phyloP scores from a whole-genome alignment of 495 filamentous ascomycete genomes.

The Letharia lupina region DNA sequence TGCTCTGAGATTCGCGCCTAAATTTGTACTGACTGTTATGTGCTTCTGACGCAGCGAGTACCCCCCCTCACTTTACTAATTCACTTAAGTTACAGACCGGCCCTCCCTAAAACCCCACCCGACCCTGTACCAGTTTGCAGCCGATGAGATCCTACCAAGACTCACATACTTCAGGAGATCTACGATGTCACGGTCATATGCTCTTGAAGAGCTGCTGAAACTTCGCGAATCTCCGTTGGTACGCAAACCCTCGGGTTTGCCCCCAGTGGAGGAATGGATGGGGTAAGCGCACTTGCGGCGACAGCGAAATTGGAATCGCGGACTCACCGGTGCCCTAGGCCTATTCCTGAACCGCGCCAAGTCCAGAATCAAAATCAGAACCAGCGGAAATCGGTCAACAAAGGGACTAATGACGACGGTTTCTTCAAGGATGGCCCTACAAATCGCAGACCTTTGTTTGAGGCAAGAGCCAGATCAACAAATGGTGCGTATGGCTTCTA shows the following conservation, averaged over 20 bases:
- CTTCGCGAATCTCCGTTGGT: constrained; percentile 80
- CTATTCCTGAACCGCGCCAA: constrained; percentile 38
- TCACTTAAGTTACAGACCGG: neutral
- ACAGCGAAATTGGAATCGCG: constrained; percentile 4
- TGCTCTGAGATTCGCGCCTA: neutral
- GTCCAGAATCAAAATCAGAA: constrained; percentile 41
- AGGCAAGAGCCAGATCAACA: constrained; percentile 51
- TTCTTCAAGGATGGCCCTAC: constrained; percentile 31
- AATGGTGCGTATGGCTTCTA: constrained; percentile 36
- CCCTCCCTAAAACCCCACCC: neutral
- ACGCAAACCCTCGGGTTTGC: constrained; percentile 68
- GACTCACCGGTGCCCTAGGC: constrained; percentile 33
- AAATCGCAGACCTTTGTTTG: constrained; percentile 51
- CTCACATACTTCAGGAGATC: neutral
- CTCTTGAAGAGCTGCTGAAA: constrained; percentile 64
- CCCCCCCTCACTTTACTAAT: neutral
- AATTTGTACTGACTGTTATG: neutral
- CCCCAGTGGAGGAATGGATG: constrained; percentile 96
- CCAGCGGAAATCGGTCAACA: constrained; percentile 30
- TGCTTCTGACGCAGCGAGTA: neutral
- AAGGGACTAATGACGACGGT: constrained; percentile 22
- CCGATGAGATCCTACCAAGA: neutral
- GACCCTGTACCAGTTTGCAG: neutral
- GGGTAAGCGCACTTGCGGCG: constrained; percentile 52
- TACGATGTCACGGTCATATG: constrained; percentile 60